Evolutionary conservation across 768 basidiomycete species (phyloP).

Genomic region (Tricholoma sp.): DNA sequence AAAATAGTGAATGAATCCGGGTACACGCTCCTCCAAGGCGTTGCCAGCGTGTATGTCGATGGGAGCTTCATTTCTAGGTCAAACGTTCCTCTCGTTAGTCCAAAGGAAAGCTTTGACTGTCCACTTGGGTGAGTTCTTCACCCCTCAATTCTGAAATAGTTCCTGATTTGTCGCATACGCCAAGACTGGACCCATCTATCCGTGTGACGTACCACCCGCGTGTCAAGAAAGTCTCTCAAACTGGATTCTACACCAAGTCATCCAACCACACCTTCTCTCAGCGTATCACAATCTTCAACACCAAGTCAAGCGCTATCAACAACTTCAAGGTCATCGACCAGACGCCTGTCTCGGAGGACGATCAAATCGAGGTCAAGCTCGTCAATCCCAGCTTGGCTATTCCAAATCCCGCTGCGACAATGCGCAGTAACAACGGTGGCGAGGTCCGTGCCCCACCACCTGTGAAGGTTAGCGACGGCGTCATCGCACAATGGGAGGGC

Average conservation of each 20-base stretch:
- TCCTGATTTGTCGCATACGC: not conserved
- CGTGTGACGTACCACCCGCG: slow-evolving; percentile 35
- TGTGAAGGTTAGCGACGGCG: slow-evolving; percentile 19
- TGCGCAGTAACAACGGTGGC: not conserved
- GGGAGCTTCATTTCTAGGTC: slow-evolving; percentile 51
- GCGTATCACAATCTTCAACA: slow-evolving; percentile 34
- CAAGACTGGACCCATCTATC: slow-evolving; percentile 36
- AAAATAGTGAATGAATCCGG: slow-evolving; percentile 50
- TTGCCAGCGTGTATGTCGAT: slow-evolving; percentile 49
- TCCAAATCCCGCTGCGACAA: not conserved
- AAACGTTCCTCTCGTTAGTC: slow-evolving; percentile 34
- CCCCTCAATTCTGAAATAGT: not conserved
- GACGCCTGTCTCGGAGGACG: slow-evolving; percentile 32
- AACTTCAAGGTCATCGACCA: slow-evolving; percentile 35
- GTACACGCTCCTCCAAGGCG: slow-evolving; percentile 44
- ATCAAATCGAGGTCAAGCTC: slow-evolving; percentile 38
- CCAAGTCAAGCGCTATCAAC: slow-evolving; percentile 24
- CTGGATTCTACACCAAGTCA: slow-evolving; percentile 31
- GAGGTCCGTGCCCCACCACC: slow-evolving; percentile 3
- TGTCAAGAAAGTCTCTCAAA: slow-evolving; percentile 27
- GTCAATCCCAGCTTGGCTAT: slow-evolving; percentile 20
- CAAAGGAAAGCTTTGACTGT: slow-evolving; percentile 41
- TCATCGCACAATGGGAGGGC: slow-evolving; percentile 29
- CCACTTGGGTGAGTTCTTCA: slow-evolving; percentile 34
- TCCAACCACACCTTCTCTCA: slow-evolving; percentile 28